A percentile compares a stretch with the other conserved stretches of the same genome.
Evolutionary conservation across 768 basidiomycete genomes (phyloP).

Genomic region (Boletus rex-veris): DNA sequence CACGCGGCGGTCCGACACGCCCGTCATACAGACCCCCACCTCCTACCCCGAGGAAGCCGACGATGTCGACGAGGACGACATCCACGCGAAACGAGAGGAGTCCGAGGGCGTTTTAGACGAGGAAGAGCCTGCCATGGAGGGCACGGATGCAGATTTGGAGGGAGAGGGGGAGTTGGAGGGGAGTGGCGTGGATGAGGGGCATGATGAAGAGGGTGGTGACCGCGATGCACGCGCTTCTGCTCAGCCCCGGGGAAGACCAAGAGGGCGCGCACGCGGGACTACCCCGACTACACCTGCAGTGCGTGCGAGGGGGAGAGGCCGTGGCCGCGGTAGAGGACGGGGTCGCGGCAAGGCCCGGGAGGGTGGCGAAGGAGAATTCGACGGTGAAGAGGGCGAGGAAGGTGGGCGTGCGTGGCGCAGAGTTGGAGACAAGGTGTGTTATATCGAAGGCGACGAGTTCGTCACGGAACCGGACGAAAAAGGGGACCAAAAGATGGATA

Average conservation of each 20-base stretch:
- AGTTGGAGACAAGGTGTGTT: constrained; percentile 69
- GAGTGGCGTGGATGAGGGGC: constrained; percentile 29
- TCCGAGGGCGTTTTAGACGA: constrained; percentile 29
- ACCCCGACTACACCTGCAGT: constrained; percentile 29
- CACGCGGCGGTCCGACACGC: constrained; percentile 23
- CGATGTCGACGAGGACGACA: constrained; percentile 24
- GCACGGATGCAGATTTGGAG: constrained; percentile 26
- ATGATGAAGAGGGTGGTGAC: constrained; percentile 34
- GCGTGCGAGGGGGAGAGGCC: constrained; percentile 31
- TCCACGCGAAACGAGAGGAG: constrained; percentile 30
- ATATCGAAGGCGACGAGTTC: constrained; percentile 89
- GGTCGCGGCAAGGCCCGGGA: constrained; percentile 34
- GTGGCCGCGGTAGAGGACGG: constrained; percentile 43
- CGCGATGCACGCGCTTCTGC: constrained; percentile 32
- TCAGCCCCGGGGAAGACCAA: constrained; percentile 37
- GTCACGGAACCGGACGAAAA: constrained; percentile 77
- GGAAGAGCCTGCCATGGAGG: constrained; percentile 30
- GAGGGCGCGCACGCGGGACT: constrained; percentile 36
- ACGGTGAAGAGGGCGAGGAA: constrained; percentile 37
- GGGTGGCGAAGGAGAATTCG: constrained; percentile 41
- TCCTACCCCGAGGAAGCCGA: constrained; percentile 22
- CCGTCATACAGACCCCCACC: constrained; percentile 12
- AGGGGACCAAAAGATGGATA: constrained; percentile 91
- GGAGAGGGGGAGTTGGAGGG: constrained; percentile 31
- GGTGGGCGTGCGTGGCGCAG: constrained; percentile 66